A percentile compares a stretch with the other conserved stretches of the same genome.
These are phyloP conservation scores for Parastagonospora nodorum DNA, from an alignment of 2,329 filamentous ascomycete genomes.

Conservation along the genomic window DNA sequence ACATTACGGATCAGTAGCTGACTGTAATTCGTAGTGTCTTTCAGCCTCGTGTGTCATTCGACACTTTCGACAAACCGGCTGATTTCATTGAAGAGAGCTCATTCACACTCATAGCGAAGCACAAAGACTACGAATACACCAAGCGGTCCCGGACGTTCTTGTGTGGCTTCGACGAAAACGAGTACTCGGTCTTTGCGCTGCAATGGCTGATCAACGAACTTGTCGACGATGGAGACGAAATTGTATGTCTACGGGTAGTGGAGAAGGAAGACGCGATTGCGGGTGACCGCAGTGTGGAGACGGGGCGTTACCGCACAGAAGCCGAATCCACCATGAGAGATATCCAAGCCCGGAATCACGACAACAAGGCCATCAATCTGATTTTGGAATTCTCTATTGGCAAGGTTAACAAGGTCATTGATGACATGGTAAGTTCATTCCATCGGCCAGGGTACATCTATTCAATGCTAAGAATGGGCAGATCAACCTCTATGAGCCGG, in stretches of 20 bases:
- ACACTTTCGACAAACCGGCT: conserved; percentile 72
- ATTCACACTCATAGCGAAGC: conserved; percentile 82
- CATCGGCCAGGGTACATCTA: neutral
- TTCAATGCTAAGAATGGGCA: conserved; percentile 44
- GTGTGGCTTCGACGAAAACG: conserved; percentile 87
- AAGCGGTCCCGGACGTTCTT: conserved; percentile 86
- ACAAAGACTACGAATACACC: conserved; percentile 81
- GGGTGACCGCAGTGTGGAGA: conserved; percentile 64
- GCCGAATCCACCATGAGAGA: conserved; percentile 74
- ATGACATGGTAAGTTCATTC: conserved; percentile 74
- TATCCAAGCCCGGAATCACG: conserved; percentile 79
- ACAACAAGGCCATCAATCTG: conserved; percentile 82
- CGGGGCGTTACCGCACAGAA: conserved; percentile 74
- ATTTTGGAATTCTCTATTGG: conserved; percentile 87
- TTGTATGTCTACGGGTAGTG: conserved; percentile 86
- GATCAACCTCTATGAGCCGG: conserved; percentile 91
- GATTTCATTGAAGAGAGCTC: conserved; percentile 64
- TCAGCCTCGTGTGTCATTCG: conserved; percentile 72
- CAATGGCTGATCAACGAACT: conserved; percentile 92
- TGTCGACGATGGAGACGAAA: conserved; percentile 90
- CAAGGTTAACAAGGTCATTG: conserved; percentile 88
- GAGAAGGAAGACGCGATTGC: conserved; percentile 79
- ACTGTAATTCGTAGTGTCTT: conserved; percentile 58
- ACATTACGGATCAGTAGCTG: conserved; percentile 7
- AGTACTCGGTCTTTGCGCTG: conserved; percentile 89